Evolutionary conservation across 352 stramenopile species (phyloP).

Genomic region (Saprolegnia parasitica): DNA sequence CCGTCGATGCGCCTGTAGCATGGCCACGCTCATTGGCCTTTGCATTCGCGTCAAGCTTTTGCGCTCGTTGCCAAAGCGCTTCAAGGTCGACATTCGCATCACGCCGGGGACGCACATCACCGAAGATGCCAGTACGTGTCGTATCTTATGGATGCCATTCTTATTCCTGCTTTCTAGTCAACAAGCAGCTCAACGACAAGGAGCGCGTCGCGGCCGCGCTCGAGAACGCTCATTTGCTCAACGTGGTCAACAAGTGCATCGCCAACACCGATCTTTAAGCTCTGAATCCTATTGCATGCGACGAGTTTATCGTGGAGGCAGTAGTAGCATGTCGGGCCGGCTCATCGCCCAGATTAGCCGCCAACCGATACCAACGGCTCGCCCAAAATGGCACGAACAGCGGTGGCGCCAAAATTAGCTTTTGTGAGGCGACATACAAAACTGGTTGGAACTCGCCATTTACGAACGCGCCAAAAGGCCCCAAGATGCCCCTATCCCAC

Average conservation of each 20-base stretch:
- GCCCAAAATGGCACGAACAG: too few species aligned
- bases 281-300: neutral
- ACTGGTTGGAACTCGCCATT: neutral
- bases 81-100: slow-evolving; percentile 93
- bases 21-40: slow-evolving; percentile 96
- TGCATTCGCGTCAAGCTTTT: slow-evolving; percentile 95
- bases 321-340: too few species aligned
- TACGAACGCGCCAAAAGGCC: neutral
- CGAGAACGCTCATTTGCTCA: slow-evolving; percentile 94
- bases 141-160: slow-evolving; percentile 15
- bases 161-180: slow-evolving; percentile 51
- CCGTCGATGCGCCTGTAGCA: slow-evolving; percentile 43
- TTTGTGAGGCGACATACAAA: too few species aligned
- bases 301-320: too few species aligned
- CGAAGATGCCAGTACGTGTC: slow-evolving; percentile 64
- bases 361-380: too few species aligned
- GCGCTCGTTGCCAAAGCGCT: slow-evolving; percentile 87
- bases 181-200: slow-evolving; percentile 98
- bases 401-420: too few species aligned
- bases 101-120: slow-evolving; percentile 92
- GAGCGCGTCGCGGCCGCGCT: slow-evolving; percentile 93
- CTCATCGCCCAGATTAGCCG: too few species aligned
- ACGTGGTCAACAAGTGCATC: slow-evolving; percentile 97
- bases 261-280: slow-evolving; percentile 81
- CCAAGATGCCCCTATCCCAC: neutral